A percentile compares a stretch with the other conserved stretches of the same genome.
These are phyloP conservation scores for Blepharisma japonicum DNA, from an alignment of 73 alveolate species.

Conservation along the genomic window DNA sequence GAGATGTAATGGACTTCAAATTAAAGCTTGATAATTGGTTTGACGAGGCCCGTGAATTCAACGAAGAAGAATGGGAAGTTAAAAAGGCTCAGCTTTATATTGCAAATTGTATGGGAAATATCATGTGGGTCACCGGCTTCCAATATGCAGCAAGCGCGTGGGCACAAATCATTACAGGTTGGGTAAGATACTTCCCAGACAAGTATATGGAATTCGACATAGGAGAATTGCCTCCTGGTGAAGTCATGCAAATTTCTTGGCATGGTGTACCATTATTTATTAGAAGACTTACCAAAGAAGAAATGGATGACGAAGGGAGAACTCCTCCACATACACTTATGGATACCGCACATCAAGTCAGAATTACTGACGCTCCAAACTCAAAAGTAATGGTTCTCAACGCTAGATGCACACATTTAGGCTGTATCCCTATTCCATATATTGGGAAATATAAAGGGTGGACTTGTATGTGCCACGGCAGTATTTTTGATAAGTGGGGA, in stretches of 20 bases:
- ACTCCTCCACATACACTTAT: slow-evolving; percentile 66
- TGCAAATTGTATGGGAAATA: slow-evolving; percentile 55
- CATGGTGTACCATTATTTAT: slow-evolving; percentile 88
- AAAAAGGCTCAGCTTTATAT: slow-evolving; percentile 87
- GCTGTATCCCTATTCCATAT: slow-evolving; percentile 93
- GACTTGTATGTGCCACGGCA: slow-evolving; percentile 95
- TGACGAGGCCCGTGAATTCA: slow-evolving; percentile 88
- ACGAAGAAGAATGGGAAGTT: slow-evolving; percentile 85
- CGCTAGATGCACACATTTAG: slow-evolving; percentile 91
- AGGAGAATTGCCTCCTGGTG: slow-evolving; percentile 93
- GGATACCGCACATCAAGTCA: slow-evolving; percentile 65
- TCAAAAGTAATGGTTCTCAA: slow-evolving; percentile 80
- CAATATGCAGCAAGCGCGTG: slow-evolving; percentile 36
- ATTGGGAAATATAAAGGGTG: slow-evolving; percentile 73
- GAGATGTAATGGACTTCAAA: slow-evolving; percentile 84
- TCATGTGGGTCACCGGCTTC: slow-evolving; percentile 48
- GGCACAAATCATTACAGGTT: slow-evolving; percentile 46
- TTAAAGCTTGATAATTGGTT: slow-evolving; percentile 90
- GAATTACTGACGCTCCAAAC: slow-evolving; percentile 81
- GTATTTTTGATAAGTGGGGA: slow-evolving; percentile 87
- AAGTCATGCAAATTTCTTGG: slow-evolving; percentile 88
- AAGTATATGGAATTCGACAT: slow-evolving; percentile 82
- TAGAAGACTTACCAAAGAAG: slow-evolving; percentile 82
- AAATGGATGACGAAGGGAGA: slow-evolving; percentile 65
- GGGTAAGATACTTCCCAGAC: slow-evolving; percentile 83